These are phyloP conservation scores for Xylariaceae sp. DNA, from an alignment of 2,329 filamentous ascomycete genomes.

Conservation along the genomic window DNA sequence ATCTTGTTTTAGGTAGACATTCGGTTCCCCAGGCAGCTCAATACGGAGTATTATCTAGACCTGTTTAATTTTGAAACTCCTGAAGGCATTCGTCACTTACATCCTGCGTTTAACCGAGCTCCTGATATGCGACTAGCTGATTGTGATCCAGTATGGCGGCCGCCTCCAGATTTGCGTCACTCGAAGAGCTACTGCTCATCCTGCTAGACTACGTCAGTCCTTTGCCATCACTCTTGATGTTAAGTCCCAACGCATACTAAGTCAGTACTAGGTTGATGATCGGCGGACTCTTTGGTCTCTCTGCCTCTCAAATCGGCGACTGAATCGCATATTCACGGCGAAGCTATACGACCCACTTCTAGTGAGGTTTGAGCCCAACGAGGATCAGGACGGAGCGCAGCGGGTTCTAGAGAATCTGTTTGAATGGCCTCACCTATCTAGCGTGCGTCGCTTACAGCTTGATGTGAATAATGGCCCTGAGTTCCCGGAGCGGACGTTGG, in stretches of 20 bases:
- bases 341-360: slow-evolving; percentile 7
- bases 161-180: slow-evolving; percentile 10
- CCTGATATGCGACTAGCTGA: no score
- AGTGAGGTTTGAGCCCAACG: slow-evolving; percentile 1
- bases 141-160: not conserved
- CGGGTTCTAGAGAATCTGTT: slow-evolving; percentile 5
- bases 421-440: slow-evolving; percentile 8
- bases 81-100: no score
- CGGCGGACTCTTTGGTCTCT: slow-evolving; percentile 10
- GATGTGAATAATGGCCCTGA: slow-evolving; percentile 4
- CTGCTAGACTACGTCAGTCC: slow-evolving; percentile 10
- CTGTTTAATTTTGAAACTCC: no score
- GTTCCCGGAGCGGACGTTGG: slow-evolving; percentile 3
- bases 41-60: no score
- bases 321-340: slow-evolving; percentile 14
- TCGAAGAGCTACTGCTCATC: slow-evolving; percentile 14
- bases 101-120: no score
- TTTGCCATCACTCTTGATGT: not conserved
- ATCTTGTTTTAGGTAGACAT: no score
- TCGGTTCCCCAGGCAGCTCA: no score
- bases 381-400: not conserved
- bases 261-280: slow-evolving; percentile 3
- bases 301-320: slow-evolving; percentile 9
- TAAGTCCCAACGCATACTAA: not conserved
- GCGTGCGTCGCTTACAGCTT: slow-evolving; percentile 7